phyloP scores from a whole-genome alignment of 768 basidiomycete species.

The Rhodosporidiobolus odoratus region DNA sequence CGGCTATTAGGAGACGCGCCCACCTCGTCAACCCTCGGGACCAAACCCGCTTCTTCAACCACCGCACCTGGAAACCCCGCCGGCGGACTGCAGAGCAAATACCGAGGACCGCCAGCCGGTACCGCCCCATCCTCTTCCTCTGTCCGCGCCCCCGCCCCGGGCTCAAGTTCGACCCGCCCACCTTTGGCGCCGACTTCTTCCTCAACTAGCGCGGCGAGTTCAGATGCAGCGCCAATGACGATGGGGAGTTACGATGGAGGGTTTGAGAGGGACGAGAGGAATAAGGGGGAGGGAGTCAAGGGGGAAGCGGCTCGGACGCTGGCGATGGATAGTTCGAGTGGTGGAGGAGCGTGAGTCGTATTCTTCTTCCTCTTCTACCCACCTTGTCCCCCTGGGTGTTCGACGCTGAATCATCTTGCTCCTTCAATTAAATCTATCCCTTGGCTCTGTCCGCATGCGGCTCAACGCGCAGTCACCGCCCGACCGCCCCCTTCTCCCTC shows the following conservation, averaged over 20 bases:
- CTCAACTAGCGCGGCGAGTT: not conserved
- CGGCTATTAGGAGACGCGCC: not conserved
- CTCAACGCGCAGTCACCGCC: slow-evolving; percentile 4
- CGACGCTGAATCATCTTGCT: too few species aligned
- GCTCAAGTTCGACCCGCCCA: too few species aligned
- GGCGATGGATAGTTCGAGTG: slow-evolving; percentile 77
- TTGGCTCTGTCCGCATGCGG: not conserved
- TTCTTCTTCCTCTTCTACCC: not conserved
- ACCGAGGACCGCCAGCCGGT: not conserved
- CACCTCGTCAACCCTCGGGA: too few species aligned
- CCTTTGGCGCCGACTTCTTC: not conserved
- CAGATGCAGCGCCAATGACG: not conserved
- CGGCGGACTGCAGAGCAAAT: slow-evolving; percentile 26
- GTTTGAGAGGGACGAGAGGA: slow-evolving; percentile 74
- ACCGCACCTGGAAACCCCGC: not conserved
- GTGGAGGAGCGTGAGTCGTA: slow-evolving; percentile 3
- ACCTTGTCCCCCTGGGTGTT: not conserved
- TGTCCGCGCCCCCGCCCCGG: not conserved
- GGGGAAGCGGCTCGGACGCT: slow-evolving; percentile 67
- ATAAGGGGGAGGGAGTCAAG: slow-evolving; percentile 56
- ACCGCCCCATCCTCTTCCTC: not conserved
- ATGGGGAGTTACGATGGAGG: slow-evolving; percentile 95
- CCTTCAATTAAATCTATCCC: too few species aligned
- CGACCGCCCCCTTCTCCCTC: slow-evolving; percentile 52
- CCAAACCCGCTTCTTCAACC: not conserved